Evolutionary conservation across 257 asterid genomes (phyloP), one percentile per base, ranked within the genome.

Genomic region (Forsythia suspensa): DNA sequence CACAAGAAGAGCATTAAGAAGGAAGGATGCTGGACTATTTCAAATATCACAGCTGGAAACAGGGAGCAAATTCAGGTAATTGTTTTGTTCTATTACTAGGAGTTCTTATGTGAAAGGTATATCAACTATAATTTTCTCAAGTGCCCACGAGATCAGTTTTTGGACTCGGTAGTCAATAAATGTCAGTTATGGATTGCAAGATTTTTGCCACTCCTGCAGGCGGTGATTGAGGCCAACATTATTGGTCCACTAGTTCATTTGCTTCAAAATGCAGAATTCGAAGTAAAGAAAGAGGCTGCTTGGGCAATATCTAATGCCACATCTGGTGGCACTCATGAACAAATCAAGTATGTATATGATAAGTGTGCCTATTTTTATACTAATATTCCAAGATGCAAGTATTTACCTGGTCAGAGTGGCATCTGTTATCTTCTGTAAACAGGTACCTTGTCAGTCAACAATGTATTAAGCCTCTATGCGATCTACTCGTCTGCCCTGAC

Each of bases 261-360:
- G 80, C 90, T 87, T 79, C 89, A 82, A 78, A 82, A 81, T 66
- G 90, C 86, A 2, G 90, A 87, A 74, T 87, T 87, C 71, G 90
- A 87, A 12, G 85, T 87, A 4, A 87, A 87, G 43, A 87, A 85
- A 37, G 90, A 87, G 84, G 90, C 87, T 63, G 87, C 88, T 0
- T 87, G 87, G 90, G 86, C 90, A 10, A 72, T 85, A 71, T 87
- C 90, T 36, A 87, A 87, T 82, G 89, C 89, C 38, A 85, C 87
- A 11, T 87, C 89, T 70, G 90, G 90, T 24, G 90, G 90, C 18
- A 78, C 76, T 4, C 86, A 87, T 13, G 90, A 87, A 34, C 90
- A 87, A 70, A 79, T 87, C 18, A 87, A 82, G 90, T 85, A 81
- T 24, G 77, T 55, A 4, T 3, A 0, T 41, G 44, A 41, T 41